Base-by-base conservation (phyloP, 2,329 filamentous ascomycete species). In the Stachybotrys chlorohalonatus region DNA sequence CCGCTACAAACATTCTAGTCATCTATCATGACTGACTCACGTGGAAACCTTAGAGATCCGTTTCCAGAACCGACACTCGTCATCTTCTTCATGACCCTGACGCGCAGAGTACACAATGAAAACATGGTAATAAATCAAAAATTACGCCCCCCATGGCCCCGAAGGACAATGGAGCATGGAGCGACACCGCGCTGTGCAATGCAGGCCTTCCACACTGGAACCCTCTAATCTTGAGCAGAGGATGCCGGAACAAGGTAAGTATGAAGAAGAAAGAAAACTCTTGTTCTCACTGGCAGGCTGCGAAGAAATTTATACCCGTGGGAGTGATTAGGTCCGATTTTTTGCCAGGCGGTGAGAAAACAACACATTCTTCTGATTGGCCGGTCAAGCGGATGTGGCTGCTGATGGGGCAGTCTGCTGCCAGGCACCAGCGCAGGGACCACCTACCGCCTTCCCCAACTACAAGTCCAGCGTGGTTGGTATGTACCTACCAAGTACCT, bases 111-210 rank as follows among this genome's bases (percentile, higher is more conserved):
- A 53, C 69, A 73, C 59, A 73, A 76, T 72, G 75, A 77, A 78
- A 78, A 72, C 59, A 54, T 49, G 31, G 53, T 54, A 32, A 53
- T 59, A 69, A 63, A 77, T 69, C 74, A 75, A 77, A 75, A 77
- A 75, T 76, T 77, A 49, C 71, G 66, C 71, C 70, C 68, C 70
- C 73, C 70, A 77, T 74, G 75, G 75, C 72, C 73, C 72, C 70
- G 70, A 76, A 77, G 73, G 74, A 72, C 74, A 77, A 75, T 76
- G 69, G 71, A 76, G 70, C 60, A 62, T 64, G 66, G 70, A 68
- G 69, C 64, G 69, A 74, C 73, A 70, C 75, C 75, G 71, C 75
- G 74, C 65, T 75, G 75, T 79, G 75, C 75, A 75, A 77, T 79
- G 75, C 75, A 78, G 75, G 73, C 70, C 68, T 70, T 66, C 72